These are phyloP conservation scores for Grigorovia transvaalensis DNA, from an alignment of 805 yeast genomes.

Conservation along the genomic window DNA sequence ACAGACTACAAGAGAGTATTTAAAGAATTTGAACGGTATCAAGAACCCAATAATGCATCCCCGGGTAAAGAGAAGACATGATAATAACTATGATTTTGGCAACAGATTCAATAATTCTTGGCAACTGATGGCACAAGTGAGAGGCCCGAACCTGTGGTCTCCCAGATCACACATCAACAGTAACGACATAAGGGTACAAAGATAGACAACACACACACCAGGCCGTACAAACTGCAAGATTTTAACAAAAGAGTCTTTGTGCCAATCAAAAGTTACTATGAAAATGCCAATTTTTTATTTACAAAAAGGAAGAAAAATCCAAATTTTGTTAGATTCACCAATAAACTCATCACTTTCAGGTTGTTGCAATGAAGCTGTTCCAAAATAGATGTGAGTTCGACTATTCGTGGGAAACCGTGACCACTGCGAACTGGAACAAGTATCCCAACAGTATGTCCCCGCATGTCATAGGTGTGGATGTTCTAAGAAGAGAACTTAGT, in stretches of 20 bases:
- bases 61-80: constrained; percentile 12
- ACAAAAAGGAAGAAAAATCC: no score
- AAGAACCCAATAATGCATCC: constrained; percentile 24
- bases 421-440: constrained; percentile 93
- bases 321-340: no score
- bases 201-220: background rate
- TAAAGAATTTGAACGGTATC: constrained; percentile 35
- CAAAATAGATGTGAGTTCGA: constrained; percentile 57
- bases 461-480: constrained; percentile 91
- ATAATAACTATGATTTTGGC: constrained; percentile 32
- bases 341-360: no score
- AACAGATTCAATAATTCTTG: constrained; percentile 25
- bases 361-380: constrained; percentile 54
- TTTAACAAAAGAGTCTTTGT: background rate
- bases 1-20: constrained; percentile 64
- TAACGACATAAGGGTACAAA: background rate
- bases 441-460: constrained; percentile 91
- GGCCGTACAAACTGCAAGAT: no score
- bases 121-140: constrained; percentile 28
- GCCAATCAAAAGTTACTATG: background rate
- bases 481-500: constrained; percentile 60
- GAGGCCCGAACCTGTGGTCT: constrained; percentile 31
- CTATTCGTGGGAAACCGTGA: constrained; percentile 89
- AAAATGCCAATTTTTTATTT: no score
- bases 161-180: constrained; percentile 14